Conservation (phyloP, 2,329 filamentous ascomycete species). For the Talaromyces amestolkiae region DNA sequence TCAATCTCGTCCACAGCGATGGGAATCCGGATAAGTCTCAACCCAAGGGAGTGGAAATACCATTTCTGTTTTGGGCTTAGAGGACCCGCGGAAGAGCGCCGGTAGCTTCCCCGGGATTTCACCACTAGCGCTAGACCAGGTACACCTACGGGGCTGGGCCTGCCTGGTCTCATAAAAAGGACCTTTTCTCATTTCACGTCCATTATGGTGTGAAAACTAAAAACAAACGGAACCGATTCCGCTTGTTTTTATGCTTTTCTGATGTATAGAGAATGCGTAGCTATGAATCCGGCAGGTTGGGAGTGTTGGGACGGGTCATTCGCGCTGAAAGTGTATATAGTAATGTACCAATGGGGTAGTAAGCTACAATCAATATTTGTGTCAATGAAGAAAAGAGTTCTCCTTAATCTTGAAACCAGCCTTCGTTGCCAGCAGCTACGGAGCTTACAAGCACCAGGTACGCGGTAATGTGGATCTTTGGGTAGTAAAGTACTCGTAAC, state of each 20-base stretch:
- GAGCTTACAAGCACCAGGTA: background rate
- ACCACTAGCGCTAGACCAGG: background rate
- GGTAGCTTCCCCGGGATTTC: constrained; percentile 1
- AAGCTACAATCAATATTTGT: background rate
- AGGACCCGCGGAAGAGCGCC: background rate
- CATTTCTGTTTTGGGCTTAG: background rate
- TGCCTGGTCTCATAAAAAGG: background rate
- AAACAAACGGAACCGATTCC: background rate
- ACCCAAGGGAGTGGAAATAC: background rate
- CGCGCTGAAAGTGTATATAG: background rate
- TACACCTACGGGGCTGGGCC: background rate
- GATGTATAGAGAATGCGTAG: background rate
- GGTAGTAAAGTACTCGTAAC: background rate
- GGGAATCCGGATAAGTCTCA: background rate
- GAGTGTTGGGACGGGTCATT: background rate
- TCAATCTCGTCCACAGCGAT: background rate
- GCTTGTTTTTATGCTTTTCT: background rate
- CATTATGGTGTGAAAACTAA: background rate
- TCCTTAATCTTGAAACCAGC: background rate
- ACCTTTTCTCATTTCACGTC: background rate
- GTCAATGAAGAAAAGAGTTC: background rate
- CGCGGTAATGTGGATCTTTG: background rate
- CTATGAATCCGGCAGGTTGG: background rate
- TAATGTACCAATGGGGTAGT: background rate
- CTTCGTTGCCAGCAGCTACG: background rate